Conservation (phyloP, 1,284 basidiomycete genomes). For the Xerocomus nothofagi region DNA sequence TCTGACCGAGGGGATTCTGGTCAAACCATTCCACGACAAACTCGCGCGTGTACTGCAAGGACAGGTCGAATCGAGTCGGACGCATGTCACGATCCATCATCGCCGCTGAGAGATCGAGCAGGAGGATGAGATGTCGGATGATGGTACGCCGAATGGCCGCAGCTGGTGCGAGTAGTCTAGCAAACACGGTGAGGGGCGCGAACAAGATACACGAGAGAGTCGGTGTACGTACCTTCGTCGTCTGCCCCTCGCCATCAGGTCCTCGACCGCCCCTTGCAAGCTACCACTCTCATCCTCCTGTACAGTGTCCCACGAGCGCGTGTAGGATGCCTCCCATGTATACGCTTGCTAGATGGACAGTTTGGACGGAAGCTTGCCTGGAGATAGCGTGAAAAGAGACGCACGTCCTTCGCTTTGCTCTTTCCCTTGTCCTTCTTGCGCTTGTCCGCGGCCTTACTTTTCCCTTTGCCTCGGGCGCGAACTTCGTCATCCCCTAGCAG, state of each 20-base stretch:
- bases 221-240: slow-evolving; percentile 65
- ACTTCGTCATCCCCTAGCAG: slow-evolving; percentile 34
- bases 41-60: slow-evolving; percentile 84
- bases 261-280: slow-evolving; percentile 86
- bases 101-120: slow-evolving; percentile 87
- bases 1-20: slow-evolving; percentile 98
- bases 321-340: slow-evolving; percentile 95
- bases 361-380: background rate
- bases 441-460: slow-evolving; percentile 41
- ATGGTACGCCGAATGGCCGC: slow-evolving; percentile 92
- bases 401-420: slow-evolving; percentile 53
- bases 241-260: slow-evolving; percentile 82
- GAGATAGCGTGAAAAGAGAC: slow-evolving; percentile 12
- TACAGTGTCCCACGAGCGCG: slow-evolving; percentile 95
- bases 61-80: slow-evolving; percentile 88
- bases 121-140: slow-evolving; percentile 90
- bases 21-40: slow-evolving; percentile 99
- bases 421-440: slow-evolving; percentile 44
- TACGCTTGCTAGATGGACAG: slow-evolving; percentile 62
- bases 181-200: slow-evolving; percentile 8
- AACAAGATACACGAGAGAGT: slow-evolving; percentile 1
- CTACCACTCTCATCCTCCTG: slow-evolving; percentile 95
- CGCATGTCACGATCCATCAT: slow-evolving; percentile 97
- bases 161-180: slow-evolving; percentile 75
- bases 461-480: slow-evolving; percentile 45